These are phyloP conservation scores for Solanum dulcamara DNA, from an alignment of 257 asterid species.

Conservation along the genomic window DNA sequence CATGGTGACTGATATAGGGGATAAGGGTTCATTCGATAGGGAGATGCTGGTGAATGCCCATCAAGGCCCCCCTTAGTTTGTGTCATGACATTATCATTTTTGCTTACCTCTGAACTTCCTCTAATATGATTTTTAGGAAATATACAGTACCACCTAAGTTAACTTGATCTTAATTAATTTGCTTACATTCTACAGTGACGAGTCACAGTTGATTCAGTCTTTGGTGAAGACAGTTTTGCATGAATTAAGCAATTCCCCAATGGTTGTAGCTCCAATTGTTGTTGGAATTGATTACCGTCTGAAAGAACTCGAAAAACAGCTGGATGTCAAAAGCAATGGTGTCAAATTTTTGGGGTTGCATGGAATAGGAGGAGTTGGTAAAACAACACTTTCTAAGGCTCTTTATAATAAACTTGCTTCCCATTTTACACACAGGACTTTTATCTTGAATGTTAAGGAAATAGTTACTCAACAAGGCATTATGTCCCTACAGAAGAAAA, in stretches of 20 bases:
- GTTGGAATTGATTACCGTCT: slow-evolving; percentile 15
- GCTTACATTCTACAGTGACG: slow-evolving; percentile 4
- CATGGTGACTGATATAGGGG: neutral
- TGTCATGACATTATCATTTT: neutral
- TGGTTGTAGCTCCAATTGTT: slow-evolving; percentile 14
- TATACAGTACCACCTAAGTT: neutral
- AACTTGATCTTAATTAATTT: neutral
- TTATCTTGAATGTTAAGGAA: slow-evolving; percentile 17
- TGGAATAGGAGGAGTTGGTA: slow-evolving; percentile 29
- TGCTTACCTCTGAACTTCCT: neutral
- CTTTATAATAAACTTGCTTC: slow-evolving; percentile 19
- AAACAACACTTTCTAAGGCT: slow-evolving; percentile 23
- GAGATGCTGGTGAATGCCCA: neutral
- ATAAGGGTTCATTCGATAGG: neutral
- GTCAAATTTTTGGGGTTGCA: slow-evolving; percentile 10
- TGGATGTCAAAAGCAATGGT: slow-evolving; percentile 6
- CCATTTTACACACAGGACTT: slow-evolving; percentile 11
- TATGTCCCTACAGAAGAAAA: slow-evolving; percentile 12
- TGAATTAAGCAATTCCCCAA: slow-evolving; percentile 18
- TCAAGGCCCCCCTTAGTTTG: neutral
- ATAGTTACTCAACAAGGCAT: slow-evolving; percentile 2
- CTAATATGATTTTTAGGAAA: neutral
- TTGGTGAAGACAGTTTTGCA: slow-evolving; percentile 10
- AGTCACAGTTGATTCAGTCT: slow-evolving; percentile 2
- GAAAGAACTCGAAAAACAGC: neutral